A percentile compares a stretch with the other conserved stretches of the same genome.
These are phyloP conservation scores for Stropharia rugosoannulata DNA, from an alignment of 768 basidiomycete species.

Conservation along the genomic window DNA sequence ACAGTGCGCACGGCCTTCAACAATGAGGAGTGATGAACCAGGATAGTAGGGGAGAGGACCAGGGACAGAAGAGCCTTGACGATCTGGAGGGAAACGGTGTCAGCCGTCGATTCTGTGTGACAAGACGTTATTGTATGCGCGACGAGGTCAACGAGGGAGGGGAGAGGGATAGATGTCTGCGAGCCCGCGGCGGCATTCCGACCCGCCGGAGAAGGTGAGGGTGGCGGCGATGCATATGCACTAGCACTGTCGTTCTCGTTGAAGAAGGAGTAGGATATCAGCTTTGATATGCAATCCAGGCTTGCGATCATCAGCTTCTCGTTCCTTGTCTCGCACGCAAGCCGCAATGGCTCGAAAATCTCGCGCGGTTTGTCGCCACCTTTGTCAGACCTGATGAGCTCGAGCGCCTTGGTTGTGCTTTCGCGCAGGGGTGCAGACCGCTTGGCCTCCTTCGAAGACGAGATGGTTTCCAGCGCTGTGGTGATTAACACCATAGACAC, in stretches of 20 bases:
- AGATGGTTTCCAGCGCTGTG: conserved; percentile 84
- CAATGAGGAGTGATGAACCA: conserved; percentile 94
- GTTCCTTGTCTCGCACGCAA: conserved; percentile 93
- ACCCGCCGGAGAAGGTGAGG: conserved; percentile 58
- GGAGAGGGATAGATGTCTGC: conserved; percentile 51
- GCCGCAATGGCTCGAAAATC: conserved; percentile 92
- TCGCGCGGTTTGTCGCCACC: conserved; percentile 79
- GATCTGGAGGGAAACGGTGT: conserved; percentile 92
- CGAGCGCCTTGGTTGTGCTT: conserved; percentile 77
- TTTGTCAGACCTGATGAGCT: conserved; percentile 74
- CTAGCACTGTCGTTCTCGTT: conserved; percentile 54
- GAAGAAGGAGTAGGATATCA: conserved; percentile 98
- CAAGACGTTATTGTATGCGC: conserved; percentile 93
- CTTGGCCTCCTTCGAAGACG: conserved; percentile 85
- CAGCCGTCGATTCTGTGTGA: conserved; percentile 84
- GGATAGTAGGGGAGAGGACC: conserved; percentile 80
- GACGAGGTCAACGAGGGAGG: conserved; percentile 88
- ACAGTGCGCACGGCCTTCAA: conserved; percentile 97
- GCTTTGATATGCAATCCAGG: conserved; percentile 95
- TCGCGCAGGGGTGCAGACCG: conserved; percentile 81
- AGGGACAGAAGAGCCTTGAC: conserved; percentile 92
- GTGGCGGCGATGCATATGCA: conserved; percentile 63
- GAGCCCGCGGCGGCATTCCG: conserved; percentile 42
- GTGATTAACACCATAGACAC: conserved; percentile 81
- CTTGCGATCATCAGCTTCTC: conserved; percentile 97